These are phyloP conservation scores for Exserohilum rostratum DNA, from an alignment of 2,329 filamentous ascomycete genomes.

Conservation along the genomic window DNA sequence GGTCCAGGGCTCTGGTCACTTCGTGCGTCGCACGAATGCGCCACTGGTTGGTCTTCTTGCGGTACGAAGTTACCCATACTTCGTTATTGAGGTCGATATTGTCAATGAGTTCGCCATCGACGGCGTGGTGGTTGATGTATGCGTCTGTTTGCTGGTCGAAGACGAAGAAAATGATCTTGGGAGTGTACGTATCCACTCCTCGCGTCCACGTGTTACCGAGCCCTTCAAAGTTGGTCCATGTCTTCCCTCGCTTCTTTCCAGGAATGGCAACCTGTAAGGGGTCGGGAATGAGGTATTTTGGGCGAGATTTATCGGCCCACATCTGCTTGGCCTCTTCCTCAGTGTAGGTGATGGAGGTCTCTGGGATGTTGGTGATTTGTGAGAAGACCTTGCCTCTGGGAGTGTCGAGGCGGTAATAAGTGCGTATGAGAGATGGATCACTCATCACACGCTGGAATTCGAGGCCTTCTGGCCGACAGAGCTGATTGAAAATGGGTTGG, in stretches of 20 bases:
- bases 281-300: neutral
- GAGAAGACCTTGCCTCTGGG: neutral
- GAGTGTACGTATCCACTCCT: neutral
- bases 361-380: neutral
- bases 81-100: neutral
- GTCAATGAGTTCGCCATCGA: neutral
- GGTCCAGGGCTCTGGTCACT: neutral
- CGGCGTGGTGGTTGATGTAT: neutral
- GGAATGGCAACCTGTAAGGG: neutral
- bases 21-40: neutral
- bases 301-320: neutral
- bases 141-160: constrained; percentile 1
- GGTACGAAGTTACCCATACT: neutral
- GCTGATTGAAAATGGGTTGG: neutral
- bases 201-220: neutral
- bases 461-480: neutral
- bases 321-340: neutral
- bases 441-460: neutral
- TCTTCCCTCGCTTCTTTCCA: neutral
- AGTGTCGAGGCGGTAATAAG: neutral
- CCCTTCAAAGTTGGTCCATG: neutral
- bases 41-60: neutral
- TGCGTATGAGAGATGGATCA: neutral
- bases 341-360: neutral
- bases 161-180: constrained; percentile 1